Conservation (phyloP, 306 rosid genomes). For the Sicyos edulis region DNA sequence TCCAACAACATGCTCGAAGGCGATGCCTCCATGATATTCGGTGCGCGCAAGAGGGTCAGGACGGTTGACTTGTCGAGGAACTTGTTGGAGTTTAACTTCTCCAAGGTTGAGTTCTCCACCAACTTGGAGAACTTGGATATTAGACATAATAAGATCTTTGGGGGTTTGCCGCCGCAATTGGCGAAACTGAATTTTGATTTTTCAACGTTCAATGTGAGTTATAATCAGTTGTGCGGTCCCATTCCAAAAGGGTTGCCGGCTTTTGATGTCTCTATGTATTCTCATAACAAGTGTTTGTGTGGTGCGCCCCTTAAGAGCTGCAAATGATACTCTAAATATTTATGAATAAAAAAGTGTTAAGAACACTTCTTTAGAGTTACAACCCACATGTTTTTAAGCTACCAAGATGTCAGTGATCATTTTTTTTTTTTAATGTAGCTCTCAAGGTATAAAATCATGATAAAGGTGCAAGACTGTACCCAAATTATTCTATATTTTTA, state of each 20-base stretch:
- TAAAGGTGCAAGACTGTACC: too few species aligned
- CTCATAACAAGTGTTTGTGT: slow-evolving; percentile 60
- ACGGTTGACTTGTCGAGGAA: slow-evolving; percentile 50
- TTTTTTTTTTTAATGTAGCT: too few species aligned
- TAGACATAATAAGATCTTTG: slow-evolving; percentile 48
- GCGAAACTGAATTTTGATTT: background rate
- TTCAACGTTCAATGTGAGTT: slow-evolving; percentile 52
- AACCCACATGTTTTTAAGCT: too few species aligned
- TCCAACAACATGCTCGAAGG: slow-evolving; percentile 67
- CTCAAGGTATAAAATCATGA: too few species aligned
- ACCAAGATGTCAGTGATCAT: too few species aligned
- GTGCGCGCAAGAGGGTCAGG: slow-evolving; percentile 36
- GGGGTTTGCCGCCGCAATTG: slow-evolving; percentile 34
- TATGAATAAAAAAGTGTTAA: too few species aligned
- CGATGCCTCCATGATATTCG: slow-evolving; percentile 52
- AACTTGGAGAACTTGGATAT: slow-evolving; percentile 43
- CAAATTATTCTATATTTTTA: too few species aligned
- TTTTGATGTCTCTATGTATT: slow-evolving; percentile 36
- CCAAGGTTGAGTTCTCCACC: slow-evolving; percentile 35
- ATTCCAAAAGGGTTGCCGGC: slow-evolving; percentile 55
- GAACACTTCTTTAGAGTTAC: too few species aligned
- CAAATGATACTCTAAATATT: slow-evolving; percentile 3
- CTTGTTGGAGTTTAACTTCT: slow-evolving; percentile 43
- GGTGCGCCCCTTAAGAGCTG: slow-evolving; percentile 51
- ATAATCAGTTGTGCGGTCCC: slow-evolving; percentile 56